Conservation (phyloP, 768 basidiomycete genomes). For the Boletus pseudo-olivaceus region DNA sequence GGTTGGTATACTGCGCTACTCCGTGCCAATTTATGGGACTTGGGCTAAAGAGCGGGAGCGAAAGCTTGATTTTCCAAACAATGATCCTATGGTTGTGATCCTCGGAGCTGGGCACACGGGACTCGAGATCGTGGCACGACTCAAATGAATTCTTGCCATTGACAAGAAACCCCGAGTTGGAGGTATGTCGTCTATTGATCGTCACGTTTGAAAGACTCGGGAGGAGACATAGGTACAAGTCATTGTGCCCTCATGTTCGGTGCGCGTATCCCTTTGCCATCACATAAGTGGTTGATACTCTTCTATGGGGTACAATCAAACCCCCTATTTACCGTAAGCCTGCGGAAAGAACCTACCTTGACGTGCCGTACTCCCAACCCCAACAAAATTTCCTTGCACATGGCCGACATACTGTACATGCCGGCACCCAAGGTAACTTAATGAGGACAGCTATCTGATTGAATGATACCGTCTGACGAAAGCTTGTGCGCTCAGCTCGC, state of each 20-base stretch:
- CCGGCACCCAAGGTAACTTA: slow-evolving; percentile 43
- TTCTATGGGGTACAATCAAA: slow-evolving; percentile 42
- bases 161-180: slow-evolving; percentile 47
- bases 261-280: background rate
- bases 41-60: slow-evolving; percentile 43
- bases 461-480: background rate
- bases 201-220: background rate
- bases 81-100: slow-evolving; percentile 52
- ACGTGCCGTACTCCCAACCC: slow-evolving; percentile 1
- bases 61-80: slow-evolving; percentile 41
- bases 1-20: background rate
- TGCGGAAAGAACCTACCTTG: background rate
- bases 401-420: slow-evolving; percentile 48
- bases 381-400: slow-evolving; percentile 43
- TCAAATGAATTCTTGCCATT: slow-evolving; percentile 45
- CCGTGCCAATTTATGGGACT: slow-evolving; percentile 38
- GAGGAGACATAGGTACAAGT: slow-evolving; percentile 36
- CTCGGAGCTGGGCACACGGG: slow-evolving; percentile 56
- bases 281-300: background rate
- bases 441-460: background rate
- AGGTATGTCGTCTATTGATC: slow-evolving; percentile 26
- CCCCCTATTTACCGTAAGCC: slow-evolving; percentile 46
- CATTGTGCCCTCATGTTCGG: slow-evolving; percentile 48
- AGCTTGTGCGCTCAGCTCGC: slow-evolving; percentile 37
- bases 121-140: too few species aligned